Percentiles rank a stretch among this genome's conserved stretches.
These are phyloP conservation scores for Chlorociboria aeruginascens DNA, from an alignment of 495 filamentous ascomycete species.

Conservation along the genomic window DNA sequence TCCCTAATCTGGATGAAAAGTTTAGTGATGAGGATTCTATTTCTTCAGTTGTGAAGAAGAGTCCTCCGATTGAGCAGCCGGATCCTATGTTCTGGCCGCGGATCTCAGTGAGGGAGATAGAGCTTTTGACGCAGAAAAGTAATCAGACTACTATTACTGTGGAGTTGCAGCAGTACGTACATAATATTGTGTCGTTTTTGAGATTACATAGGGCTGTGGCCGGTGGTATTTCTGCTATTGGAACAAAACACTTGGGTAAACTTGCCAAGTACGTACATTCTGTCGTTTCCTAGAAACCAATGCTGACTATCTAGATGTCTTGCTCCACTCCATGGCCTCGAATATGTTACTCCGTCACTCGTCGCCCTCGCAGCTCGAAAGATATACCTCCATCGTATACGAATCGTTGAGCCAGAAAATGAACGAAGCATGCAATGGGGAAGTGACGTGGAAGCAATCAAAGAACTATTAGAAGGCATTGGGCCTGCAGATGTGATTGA, in stretches of 20 bases:
- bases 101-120: slow-evolving; percentile 17
- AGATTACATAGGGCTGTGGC: slow-evolving; percentile 74
- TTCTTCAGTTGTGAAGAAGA: slow-evolving; percentile 26
- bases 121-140: slow-evolving; percentile 10
- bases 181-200: slow-evolving; percentile 76
- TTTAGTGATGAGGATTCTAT: slow-evolving; percentile 27
- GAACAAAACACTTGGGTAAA: slow-evolving; percentile 62
- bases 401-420: slow-evolving; percentile 48
- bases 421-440: slow-evolving; percentile 93
- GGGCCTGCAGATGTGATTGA: slow-evolving; percentile 71
- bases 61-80: slow-evolving; percentile 10
- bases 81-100: slow-evolving; percentile 1
- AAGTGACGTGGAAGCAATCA: slow-evolving; percentile 60
- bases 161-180: slow-evolving; percentile 68
- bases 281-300: background rate
- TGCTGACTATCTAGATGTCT: slow-evolving; percentile 36
- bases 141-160: slow-evolving; percentile 21
- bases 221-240: slow-evolving; percentile 62
- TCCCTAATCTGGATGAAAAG: slow-evolving; percentile 53
- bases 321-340: slow-evolving; percentile 71
- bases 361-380: slow-evolving; percentile 77
- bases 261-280: slow-evolving; percentile 41
- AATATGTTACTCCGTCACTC: slow-evolving; percentile 75
- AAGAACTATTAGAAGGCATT: slow-evolving; percentile 50
- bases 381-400: slow-evolving; percentile 77